Conservation (phyloP, 129 eudicot genomes). For the Smallanthus sonchifolius region DNA sequence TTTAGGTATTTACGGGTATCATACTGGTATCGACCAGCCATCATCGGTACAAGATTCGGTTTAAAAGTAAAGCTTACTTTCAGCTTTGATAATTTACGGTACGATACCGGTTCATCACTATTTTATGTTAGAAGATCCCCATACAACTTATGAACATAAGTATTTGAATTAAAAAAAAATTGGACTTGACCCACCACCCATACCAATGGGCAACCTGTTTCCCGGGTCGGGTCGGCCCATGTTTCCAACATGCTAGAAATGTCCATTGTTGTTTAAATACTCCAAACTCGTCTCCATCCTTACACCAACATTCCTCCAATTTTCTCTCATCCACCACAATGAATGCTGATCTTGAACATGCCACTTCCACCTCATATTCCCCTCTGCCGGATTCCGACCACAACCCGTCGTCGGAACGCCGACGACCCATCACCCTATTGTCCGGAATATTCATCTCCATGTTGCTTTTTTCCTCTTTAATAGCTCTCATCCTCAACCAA, state of each 20-base stretch:
- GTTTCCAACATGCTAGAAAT: slow-evolving; percentile 7
- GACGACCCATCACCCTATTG: slow-evolving; percentile 26
- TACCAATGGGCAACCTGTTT: slow-evolving; percentile 4
- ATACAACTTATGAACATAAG: not conserved
- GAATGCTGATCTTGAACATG: slow-evolving; percentile 42
- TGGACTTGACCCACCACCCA: slow-evolving; percentile 14
- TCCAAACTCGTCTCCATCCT: slow-evolving; percentile 8
- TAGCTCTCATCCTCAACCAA: slow-evolving; percentile 29
- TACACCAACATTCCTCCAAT: slow-evolving; percentile 15
- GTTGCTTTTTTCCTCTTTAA: slow-evolving; percentile 30
- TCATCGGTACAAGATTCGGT: too few species aligned
- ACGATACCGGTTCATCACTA: too few species aligned
- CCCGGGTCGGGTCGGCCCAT: not conserved
- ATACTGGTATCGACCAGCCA: too few species aligned
- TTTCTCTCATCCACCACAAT: slow-evolving; percentile 7
- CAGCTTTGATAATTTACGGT: too few species aligned
- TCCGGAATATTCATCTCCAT: slow-evolving; percentile 40
- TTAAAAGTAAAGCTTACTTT: too few species aligned
- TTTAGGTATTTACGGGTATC: too few species aligned
- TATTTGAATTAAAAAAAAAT: not conserved
- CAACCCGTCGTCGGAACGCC: slow-evolving; percentile 28
- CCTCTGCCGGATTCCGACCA: slow-evolving; percentile 44
- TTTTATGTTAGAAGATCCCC: not conserved
- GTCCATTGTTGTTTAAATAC: not conserved
- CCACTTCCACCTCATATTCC: slow-evolving; percentile 43